Percentiles rank a stretch among this genome's conserved stretches.
Conservation (phyloP, 139 green algal species). For the Choricystis sp. region DNA sequence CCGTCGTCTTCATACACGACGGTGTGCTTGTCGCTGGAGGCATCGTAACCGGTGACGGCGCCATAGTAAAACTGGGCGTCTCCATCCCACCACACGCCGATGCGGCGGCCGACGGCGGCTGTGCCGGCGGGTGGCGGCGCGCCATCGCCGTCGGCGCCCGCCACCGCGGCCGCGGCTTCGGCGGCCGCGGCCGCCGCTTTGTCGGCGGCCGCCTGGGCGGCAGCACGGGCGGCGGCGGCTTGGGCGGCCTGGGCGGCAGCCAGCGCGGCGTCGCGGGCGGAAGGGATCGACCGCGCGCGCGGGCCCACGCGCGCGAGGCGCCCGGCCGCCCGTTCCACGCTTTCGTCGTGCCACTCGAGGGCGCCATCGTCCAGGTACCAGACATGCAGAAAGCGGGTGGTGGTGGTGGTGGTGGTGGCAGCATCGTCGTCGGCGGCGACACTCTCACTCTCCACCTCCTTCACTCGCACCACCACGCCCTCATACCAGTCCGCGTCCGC, state of each 20-base stretch:
- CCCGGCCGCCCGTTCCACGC: slow-evolving; percentile 18
- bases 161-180: not conserved
- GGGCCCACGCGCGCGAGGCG: slow-evolving; percentile 38
- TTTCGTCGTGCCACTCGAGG: slow-evolving; percentile 26
- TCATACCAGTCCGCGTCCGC: slow-evolving; percentile 58
- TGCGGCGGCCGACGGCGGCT: slow-evolving; percentile 10
- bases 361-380: slow-evolving; percentile 45
- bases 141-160: not conserved
- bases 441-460: no score
- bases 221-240: not conserved
- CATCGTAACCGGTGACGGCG: not conserved
- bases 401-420: no score
- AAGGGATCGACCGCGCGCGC: slow-evolving; percentile 17
- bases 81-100: slow-evolving; percentile 18
- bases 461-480: slow-evolving; percentile 28
- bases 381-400: no score
- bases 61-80: slow-evolving; percentile 26
- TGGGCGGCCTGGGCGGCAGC: slow-evolving; percentile 8
- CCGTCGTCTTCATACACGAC: slow-evolving; percentile 45
- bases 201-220: not conserved
- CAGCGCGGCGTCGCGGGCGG: slow-evolving; percentile 6
- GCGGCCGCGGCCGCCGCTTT: not conserved
- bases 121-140: not conserved
- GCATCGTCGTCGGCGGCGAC: no score
- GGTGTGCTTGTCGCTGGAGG: slow-evolving; percentile 5